Evolutionary conservation across 441 rosid genomes (phyloP).

Genomic region (Pelargonium myrrhifolium): DNA sequence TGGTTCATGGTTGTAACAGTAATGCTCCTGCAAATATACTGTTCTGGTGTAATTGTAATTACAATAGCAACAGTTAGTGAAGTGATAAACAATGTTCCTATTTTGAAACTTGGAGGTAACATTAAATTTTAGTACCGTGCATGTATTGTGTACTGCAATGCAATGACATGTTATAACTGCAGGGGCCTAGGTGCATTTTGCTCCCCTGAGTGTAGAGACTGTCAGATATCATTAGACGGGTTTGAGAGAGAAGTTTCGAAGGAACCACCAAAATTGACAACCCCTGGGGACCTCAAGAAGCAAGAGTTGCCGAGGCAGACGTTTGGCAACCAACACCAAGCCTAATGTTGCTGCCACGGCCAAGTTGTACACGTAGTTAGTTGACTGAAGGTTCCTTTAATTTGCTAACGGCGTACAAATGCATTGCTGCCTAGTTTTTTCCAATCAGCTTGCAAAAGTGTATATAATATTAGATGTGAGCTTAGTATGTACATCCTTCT

Average conservation of each 20-base stretch:
- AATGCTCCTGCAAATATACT: too few relatives aligned
- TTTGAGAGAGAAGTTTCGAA: conserved; percentile 11
- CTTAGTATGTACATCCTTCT: not conserved
- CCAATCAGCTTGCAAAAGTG: conserved; percentile 11
- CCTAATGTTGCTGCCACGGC: not conserved
- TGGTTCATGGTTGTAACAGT: too few relatives aligned
- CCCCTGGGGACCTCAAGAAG: not conserved
- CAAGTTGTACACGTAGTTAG: not conserved
- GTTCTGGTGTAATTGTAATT: too few relatives aligned
- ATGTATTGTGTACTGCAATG: not conserved
- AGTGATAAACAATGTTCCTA: too few relatives aligned
- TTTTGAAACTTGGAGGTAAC: too few relatives aligned
- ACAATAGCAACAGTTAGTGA: too few relatives aligned
- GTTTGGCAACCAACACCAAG: conserved; percentile 1
- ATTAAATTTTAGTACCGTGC: not conserved
- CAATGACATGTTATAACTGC: conserved; percentile 4
- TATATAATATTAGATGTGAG: not conserved
- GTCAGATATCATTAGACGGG: conserved; percentile 27
- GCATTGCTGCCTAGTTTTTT: conserved; percentile 11
- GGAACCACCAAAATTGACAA: not conserved
- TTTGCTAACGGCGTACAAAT: conserved; percentile 5
- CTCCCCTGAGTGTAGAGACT: conserved; percentile 23
- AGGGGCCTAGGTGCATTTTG: conserved; percentile 31
- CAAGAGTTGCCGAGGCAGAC: not conserved
- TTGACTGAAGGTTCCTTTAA: not conserved